Percentiles rank a stretch among this genome's conserved stretches.
Conservation (phyloP, 306 rosid genomes). For the Boehmeria nivea region DNA sequence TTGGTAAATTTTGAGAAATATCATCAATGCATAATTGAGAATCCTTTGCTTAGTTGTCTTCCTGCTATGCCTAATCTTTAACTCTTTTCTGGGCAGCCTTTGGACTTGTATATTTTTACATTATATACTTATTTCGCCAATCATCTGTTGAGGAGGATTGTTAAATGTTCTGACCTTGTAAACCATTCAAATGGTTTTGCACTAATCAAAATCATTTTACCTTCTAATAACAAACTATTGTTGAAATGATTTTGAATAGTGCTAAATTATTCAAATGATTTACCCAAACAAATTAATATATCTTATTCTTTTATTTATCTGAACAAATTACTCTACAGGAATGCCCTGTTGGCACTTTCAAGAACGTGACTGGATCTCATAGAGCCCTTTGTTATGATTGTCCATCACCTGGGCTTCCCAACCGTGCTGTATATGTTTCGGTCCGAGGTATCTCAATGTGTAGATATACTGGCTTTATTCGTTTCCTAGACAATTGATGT, state of each 20-base stretch:
- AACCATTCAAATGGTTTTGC: too few species aligned
- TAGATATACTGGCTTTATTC: constrained; percentile 1
- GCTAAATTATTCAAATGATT: too few species aligned
- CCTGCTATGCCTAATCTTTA: too few species aligned
- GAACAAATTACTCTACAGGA: constrained; percentile 59
- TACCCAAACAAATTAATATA: too few species aligned
- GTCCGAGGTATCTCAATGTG: constrained; percentile 57
- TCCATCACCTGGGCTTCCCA: constrained; percentile 61
- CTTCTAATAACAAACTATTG: too few species aligned
- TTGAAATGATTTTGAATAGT: too few species aligned
- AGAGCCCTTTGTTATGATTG: constrained; percentile 63
- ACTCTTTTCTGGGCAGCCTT: too few species aligned
- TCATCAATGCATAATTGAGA: background rate
- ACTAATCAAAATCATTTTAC: too few species aligned
- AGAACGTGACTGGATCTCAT: constrained; percentile 79
- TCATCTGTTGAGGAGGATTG: too few species aligned
- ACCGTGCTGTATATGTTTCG: constrained; percentile 55
- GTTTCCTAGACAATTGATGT: constrained; percentile 6
- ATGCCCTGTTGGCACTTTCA: constrained; percentile 89
- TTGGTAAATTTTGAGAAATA: background rate
- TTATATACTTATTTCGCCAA: too few species aligned
- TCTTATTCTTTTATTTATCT: background rate
- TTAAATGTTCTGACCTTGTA: background rate
- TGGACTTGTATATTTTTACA: too few species aligned
- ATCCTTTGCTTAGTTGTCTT: too few species aligned